Conservation (phyloP, 2,329 filamentous ascomycete genomes). For the Daldinia eschscholtzii region DNA sequence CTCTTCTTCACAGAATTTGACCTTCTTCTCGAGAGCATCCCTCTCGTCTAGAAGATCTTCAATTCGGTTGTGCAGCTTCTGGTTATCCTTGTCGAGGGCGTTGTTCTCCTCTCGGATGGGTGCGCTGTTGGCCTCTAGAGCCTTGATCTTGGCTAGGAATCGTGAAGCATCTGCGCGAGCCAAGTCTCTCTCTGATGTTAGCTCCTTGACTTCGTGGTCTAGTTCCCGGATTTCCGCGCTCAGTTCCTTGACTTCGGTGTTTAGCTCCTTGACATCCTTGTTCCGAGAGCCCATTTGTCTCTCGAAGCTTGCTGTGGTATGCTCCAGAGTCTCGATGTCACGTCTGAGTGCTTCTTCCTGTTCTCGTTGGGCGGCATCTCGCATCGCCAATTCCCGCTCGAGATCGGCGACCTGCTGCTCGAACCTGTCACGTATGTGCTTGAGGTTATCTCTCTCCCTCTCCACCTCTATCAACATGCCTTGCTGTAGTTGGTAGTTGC, state of each 20-base stretch:
- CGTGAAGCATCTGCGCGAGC: slow-evolving; percentile 25
- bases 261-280: slow-evolving; percentile 47
- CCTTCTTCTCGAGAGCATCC: slow-evolving; percentile 45
- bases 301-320: slow-evolving; percentile 45
- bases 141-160: slow-evolving; percentile 38
- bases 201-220: slow-evolving; percentile 47
- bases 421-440: slow-evolving; percentile 46
- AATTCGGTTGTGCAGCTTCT: slow-evolving; percentile 49
- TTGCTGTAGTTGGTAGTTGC: slow-evolving; percentile 53
- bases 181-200: slow-evolving; percentile 34
- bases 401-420: slow-evolving; percentile 46
- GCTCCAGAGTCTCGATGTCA: slow-evolving; percentile 46
- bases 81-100: slow-evolving; percentile 49
- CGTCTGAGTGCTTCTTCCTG: slow-evolving; percentile 47
- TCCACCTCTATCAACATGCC: slow-evolving; percentile 50
- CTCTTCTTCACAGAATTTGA: slow-evolving; percentile 50
- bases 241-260: slow-evolving; percentile 37
- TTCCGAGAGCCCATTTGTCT: slow-evolving; percentile 46
- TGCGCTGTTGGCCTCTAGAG: slow-evolving; percentile 37
- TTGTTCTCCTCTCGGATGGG: slow-evolving; percentile 43
- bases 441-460: slow-evolving; percentile 53
- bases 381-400: slow-evolving; percentile 45
- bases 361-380: slow-evolving; percentile 44
- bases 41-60: slow-evolving; percentile 48
- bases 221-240: not conserved